Conservation (phyloP, 2,329 filamentous ascomycete species). For the Neofusicoccum kwambonambiense region DNA sequence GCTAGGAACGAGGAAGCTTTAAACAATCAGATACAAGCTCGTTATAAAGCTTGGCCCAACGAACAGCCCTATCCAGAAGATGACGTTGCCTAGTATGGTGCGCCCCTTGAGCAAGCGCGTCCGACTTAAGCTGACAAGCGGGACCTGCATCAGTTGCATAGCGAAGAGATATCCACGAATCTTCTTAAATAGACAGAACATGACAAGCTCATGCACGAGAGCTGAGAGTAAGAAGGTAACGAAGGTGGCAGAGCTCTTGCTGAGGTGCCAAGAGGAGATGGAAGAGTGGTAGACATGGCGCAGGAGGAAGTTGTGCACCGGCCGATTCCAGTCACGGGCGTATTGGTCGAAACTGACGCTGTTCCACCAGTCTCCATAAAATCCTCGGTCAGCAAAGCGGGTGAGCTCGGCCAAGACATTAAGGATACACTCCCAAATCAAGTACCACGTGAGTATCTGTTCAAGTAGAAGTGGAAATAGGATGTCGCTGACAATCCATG, state of each 20-base stretch:
- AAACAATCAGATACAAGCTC: conserved; percentile 52
- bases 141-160: conserved; percentile 73
- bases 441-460: conserved; percentile 74
- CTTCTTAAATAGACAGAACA: conserved; percentile 80
- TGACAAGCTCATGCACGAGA: conserved; percentile 71
- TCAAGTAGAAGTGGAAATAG: conserved; percentile 79
- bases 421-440: conserved; percentile 69
- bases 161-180: conserved; percentile 70
- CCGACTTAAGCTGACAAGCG: conserved; percentile 65
- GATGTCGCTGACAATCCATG: conserved; percentile 72
- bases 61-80: conserved; percentile 79
- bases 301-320: conserved; percentile 74
- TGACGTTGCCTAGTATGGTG: conserved; percentile 66
- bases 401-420: conserved; percentile 77
- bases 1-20: background rate
- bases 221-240: conserved; percentile 73
- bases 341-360: conserved; percentile 69
- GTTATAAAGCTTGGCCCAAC: conserved; percentile 67
- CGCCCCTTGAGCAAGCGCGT: conserved; percentile 64
- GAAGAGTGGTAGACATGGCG: conserved; percentile 77
- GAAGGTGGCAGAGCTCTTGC: conserved; percentile 69
- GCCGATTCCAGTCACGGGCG: conserved; percentile 78
- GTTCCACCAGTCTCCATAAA: conserved; percentile 58
- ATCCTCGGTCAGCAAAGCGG: conserved; percentile 72
- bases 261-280: conserved; percentile 70